These are phyloP conservation scores for Thymus mandschuricus DNA, from an alignment of 257 asterid species.

Conservation along the genomic window DNA sequence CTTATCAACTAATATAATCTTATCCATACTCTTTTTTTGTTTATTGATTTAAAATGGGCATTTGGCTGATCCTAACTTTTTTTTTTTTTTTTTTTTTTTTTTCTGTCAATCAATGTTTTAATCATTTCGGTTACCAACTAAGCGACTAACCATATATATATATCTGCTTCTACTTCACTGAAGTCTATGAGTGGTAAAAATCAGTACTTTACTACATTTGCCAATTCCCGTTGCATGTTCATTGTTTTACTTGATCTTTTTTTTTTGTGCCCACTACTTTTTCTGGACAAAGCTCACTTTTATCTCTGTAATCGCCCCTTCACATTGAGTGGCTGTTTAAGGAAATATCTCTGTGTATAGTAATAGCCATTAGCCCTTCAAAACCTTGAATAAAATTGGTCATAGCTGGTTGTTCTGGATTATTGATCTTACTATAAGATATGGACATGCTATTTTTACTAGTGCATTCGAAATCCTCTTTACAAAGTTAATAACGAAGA, in stretches of 20 bases:
- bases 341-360: not conserved
- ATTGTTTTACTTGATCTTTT: slow-evolving; percentile 10
- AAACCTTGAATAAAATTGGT: not conserved
- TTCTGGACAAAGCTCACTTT: not conserved
- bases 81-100: not conserved
- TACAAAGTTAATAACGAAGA: slow-evolving; percentile 40
- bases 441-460: not conserved
- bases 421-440: slow-evolving; percentile 1
- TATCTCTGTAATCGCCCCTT: not conserved
- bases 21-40: not conserved
- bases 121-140: not conserved
- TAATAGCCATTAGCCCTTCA: not conserved
- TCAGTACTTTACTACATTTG: slow-evolving; percentile 10
- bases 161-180: slow-evolving; percentile 20
- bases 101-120: slow-evolving; percentile 9
- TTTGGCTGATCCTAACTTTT: slow-evolving; percentile 7
- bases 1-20: slow-evolving; percentile 19
- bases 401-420: slow-evolving; percentile 11
- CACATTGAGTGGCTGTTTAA: not conserved
- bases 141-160: not conserved
- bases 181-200: slow-evolving; percentile 16
- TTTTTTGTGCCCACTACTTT: slow-evolving; percentile 2
- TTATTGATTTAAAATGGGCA: not conserved
- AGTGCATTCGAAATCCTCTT: slow-evolving; percentile 9
- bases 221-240: not conserved